phyloP scores from a whole-genome alignment of 441 rosid species.

The Syzygium syzygioides region DNA sequence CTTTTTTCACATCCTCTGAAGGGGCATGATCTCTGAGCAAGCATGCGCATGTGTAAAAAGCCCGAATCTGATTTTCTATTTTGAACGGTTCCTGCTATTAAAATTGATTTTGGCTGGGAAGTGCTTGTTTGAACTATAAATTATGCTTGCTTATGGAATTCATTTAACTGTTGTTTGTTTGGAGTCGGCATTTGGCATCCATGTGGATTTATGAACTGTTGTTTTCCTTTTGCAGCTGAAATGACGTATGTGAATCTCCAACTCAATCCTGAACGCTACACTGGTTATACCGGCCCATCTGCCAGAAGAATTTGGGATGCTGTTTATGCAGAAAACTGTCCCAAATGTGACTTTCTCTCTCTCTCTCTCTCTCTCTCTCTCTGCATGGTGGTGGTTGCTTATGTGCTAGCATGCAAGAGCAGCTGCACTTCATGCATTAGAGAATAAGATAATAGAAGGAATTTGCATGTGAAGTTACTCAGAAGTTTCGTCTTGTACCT shows the following conservation, averaged over 20 bases:
- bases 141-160: background rate
- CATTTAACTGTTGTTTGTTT: background rate
- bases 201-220: background rate
- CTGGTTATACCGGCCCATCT: constrained; percentile 87
- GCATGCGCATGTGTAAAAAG: background rate
- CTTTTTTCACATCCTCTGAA: background rate
- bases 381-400: background rate
- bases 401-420: background rate
- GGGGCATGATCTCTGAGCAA: background rate
- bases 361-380: background rate
- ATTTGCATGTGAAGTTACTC: background rate
- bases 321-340: constrained; percentile 84
- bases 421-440: background rate
- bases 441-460: background rate
- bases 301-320: constrained; percentile 99
- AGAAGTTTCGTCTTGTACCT: background rate
- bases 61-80: background rate
- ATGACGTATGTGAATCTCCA: constrained; percentile 95
- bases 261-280: constrained; percentile 84
- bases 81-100: background rate
- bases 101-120: background rate
- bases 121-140: background rate
- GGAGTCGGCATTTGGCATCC: background rate
- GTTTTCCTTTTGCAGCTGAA: constrained; percentile 44
- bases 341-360: constrained; percentile 47